Evolutionary conservation across 2,329 filamentous ascomycete genomes (phyloP).

Genomic region (Hymenoscyphus linearis): DNA sequence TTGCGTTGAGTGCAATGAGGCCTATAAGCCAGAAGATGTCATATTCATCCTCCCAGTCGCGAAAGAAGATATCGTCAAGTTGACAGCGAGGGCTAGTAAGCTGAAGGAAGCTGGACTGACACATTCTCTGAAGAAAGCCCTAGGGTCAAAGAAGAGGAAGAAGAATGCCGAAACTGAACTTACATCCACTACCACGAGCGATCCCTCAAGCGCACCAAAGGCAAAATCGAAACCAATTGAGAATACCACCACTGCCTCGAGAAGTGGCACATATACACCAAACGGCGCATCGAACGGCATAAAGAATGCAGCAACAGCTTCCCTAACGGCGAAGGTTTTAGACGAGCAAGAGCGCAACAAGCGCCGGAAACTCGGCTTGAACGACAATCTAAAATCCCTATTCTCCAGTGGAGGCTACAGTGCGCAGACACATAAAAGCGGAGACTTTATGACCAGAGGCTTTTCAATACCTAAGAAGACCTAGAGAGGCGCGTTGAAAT

Average conservation of each 20-base stretch:
- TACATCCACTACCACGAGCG: conserved; percentile 21
- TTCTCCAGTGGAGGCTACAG: conserved; percentile 43
- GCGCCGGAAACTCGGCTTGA: conserved; percentile 60
- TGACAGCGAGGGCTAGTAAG: conserved; percentile 62
- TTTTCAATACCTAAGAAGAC: conserved; percentile 44
- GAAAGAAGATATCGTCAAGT: conserved; percentile 62
- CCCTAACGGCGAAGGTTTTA: conserved; percentile 78
- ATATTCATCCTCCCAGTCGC: conserved; percentile 75
- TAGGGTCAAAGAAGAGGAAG: conserved; percentile 71
- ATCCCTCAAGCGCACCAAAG: conserved; percentile 23
- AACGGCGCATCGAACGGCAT: conserved; percentile 47
- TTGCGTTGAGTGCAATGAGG: conserved; percentile 69
- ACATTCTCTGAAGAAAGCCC: conserved; percentile 81
- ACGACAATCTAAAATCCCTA: conserved; percentile 49
- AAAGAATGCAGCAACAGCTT: conserved; percentile 83
- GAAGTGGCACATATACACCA: conserved; percentile 33
- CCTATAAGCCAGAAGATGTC: conserved; percentile 68
- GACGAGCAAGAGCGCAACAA: conserved; percentile 82
- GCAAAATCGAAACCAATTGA: conserved; percentile 25
- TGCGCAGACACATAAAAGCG: conserved; percentile 35
- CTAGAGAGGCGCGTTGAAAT: background rate
- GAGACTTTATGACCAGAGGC: conserved; percentile 55
- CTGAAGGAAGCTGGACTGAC: conserved; percentile 68
- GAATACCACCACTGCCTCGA: conserved; percentile 17
- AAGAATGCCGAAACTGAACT: conserved; percentile 39